phyloP scores from a whole-genome alignment of 208 protist species.

The Crithidia mellificae region DNA sequence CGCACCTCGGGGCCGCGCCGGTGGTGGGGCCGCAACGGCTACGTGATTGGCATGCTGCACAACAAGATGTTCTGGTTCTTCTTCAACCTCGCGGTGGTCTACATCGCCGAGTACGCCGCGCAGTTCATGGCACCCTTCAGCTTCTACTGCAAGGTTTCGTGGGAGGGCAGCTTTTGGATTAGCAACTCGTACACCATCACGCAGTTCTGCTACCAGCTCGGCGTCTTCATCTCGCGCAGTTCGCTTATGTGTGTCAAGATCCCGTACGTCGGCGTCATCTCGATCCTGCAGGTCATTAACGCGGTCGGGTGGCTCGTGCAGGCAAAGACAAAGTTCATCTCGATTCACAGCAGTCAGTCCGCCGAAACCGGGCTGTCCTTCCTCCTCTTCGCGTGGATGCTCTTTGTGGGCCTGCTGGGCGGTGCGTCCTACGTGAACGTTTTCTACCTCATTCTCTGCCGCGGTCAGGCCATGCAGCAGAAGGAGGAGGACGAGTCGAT shows the following conservation, averaged over 20 bases:
- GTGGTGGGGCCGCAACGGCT: slow-evolving; percentile 54
- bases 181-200: slow-evolving; percentile 78
- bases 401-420: slow-evolving; percentile 90
- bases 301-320: slow-evolving; percentile 87
- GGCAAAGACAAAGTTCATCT: slow-evolving; percentile 70
- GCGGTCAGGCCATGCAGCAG: slow-evolving; percentile 34
- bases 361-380: slow-evolving; percentile 63
- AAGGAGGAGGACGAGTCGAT: slow-evolving; percentile 33
- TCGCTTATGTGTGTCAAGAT: slow-evolving; percentile 83
- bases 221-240: slow-evolving; percentile 86
- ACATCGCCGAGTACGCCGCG: slow-evolving; percentile 86
- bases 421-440: slow-evolving; percentile 93
- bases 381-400: slow-evolving; percentile 82
- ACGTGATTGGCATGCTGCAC: slow-evolving; percentile 45
- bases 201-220: slow-evolving; percentile 92
- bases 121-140: slow-evolving; percentile 85
- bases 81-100: slow-evolving; percentile 81
- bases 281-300: slow-evolving; percentile 86
- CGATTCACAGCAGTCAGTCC: slow-evolving; percentile 29
- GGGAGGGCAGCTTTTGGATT: slow-evolving; percentile 60
- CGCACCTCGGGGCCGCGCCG: slow-evolving; percentile 26
- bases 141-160: slow-evolving; percentile 52
- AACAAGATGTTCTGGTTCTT: slow-evolving; percentile 71
- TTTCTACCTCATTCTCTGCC: slow-evolving; percentile 85
- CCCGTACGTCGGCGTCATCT: slow-evolving; percentile 76